Evolutionary conservation across 768 basidiomycete genomes (phyloP).

Genomic region (Pleurotus tuber-regium): DNA sequence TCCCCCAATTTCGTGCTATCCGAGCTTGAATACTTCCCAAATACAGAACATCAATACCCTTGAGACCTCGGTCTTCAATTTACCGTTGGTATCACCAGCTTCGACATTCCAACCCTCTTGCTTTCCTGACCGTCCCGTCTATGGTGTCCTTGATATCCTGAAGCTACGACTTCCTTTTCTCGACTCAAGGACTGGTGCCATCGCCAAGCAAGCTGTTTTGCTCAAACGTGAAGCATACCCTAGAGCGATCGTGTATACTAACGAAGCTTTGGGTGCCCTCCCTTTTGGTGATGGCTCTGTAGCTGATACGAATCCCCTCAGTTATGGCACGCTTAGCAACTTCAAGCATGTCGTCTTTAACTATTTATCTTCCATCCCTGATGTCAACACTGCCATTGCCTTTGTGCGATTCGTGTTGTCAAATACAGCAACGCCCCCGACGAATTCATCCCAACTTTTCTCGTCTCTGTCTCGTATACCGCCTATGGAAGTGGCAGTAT

Average conservation of each 20-base stretch:
- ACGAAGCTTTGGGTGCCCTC: constrained; percentile 47
- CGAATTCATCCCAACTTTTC: constrained; percentile 28
- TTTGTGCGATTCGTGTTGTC: constrained; percentile 50
- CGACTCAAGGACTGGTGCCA: constrained; percentile 35
- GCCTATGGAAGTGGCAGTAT: constrained; percentile 59
- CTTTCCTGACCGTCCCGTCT: constrained; percentile 56
- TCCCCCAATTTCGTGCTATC: constrained; percentile 60
- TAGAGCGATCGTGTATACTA: constrained; percentile 51
- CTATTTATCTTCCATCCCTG: constrained; percentile 52
- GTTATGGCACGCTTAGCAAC: constrained; percentile 52
- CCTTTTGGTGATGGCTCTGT: constrained; percentile 21
- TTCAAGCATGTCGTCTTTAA: constrained; percentile 56
- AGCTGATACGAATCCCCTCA: constrained; percentile 41
- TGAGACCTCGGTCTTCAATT: constrained; percentile 51
- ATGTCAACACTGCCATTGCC: constrained; percentile 40
- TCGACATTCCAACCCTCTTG: constrained; percentile 47
- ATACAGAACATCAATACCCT: constrained; percentile 41
- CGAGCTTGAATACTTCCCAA: constrained; percentile 40
- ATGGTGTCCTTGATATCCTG: constrained; percentile 58
- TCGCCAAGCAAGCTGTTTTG: constrained; percentile 48
- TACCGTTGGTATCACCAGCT: constrained; percentile 29
- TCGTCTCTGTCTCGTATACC: constrained; percentile 46
- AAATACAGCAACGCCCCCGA: constrained; percentile 37
- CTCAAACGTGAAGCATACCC: constrained; percentile 42
- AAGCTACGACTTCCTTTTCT: constrained; percentile 57